A percentile compares a stretch with the other conserved stretches of the same genome.
These are phyloP conservation scores for Cymbopogon flexuosus DNA, from an alignment of 202 grass and related monocot species.

Conservation along the genomic window DNA sequence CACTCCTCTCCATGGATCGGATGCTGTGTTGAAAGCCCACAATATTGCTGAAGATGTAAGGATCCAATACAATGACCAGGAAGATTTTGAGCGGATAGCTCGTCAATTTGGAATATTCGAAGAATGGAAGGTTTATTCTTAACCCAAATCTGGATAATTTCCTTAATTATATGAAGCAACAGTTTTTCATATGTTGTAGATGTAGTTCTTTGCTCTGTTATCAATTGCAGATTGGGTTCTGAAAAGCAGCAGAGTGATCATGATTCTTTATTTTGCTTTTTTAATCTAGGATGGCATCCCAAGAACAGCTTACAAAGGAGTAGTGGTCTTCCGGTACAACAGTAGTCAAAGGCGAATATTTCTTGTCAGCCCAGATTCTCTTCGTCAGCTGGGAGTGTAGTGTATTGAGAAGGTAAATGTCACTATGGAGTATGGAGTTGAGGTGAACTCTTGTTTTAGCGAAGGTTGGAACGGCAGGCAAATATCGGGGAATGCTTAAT, in stretches of 20 bases:
- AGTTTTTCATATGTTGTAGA: background rate
- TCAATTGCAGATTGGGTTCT: background rate
- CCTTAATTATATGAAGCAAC: background rate
- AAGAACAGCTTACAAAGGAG: slow-evolving; percentile 92
- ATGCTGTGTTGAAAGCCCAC: slow-evolving; percentile 62
- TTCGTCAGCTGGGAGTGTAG: slow-evolving; percentile 51
- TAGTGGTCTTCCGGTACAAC: slow-evolving; percentile 73
- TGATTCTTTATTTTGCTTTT: background rate
- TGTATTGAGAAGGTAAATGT: background rate
- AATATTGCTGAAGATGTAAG: slow-evolving; percentile 66
- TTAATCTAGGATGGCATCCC: slow-evolving; percentile 79
- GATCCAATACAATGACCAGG: slow-evolving; percentile 72
- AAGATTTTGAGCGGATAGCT: slow-evolving; percentile 81
- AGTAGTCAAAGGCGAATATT: slow-evolving; percentile 60
- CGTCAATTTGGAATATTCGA: slow-evolving; percentile 95
- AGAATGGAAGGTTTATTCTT: slow-evolving; percentile 89
- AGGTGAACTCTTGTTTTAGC: background rate
- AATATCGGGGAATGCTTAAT: background rate
- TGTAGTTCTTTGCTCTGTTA: slow-evolving; percentile 6
- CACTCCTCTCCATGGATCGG: slow-evolving; percentile 61
- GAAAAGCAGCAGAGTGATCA: background rate
- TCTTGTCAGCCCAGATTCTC: slow-evolving; percentile 64
- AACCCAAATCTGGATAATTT: background rate
- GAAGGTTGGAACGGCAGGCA: background rate
- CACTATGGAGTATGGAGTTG: background rate